Evolutionary conservation across 2,329 filamentous ascomycete species (phyloP).

Genomic region (Talaromyces marneffei): DNA sequence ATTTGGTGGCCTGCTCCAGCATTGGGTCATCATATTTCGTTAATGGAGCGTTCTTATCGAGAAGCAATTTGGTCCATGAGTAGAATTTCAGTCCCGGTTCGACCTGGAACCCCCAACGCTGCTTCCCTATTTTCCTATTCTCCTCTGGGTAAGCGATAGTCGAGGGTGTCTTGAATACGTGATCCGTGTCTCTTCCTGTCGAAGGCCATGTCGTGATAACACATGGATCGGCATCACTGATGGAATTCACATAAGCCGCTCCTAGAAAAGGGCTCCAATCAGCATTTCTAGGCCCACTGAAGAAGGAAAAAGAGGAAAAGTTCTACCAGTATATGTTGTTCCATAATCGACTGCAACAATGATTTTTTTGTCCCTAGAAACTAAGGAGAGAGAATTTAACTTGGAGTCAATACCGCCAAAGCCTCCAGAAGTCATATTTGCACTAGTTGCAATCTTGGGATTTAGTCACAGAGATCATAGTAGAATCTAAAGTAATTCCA

Average conservation of each 20-base stretch:
- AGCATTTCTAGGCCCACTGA: background rate
- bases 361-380: background rate
- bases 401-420: background rate
- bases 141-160: constrained; percentile 21
- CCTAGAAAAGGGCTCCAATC: background rate
- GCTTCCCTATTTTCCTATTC: background rate
- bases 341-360: constrained; percentile 21
- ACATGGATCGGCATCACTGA: constrained; percentile 10
- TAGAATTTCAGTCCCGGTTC: constrained; percentile 20
- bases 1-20: constrained; percentile 8
- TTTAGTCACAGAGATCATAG: background rate
- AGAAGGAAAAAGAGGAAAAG: background rate
- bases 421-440: background rate
- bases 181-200: constrained; percentile 12
- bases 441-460: background rate
- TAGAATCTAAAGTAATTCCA: background rate
- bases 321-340: constrained; percentile 19
- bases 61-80: constrained; percentile 27
- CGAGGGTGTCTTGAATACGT: constrained; percentile 22
- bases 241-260: constrained; percentile 18
- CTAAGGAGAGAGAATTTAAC: background rate
- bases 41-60: constrained; percentile 18
- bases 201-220: constrained; percentile 20
- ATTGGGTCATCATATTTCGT: constrained; percentile 21
- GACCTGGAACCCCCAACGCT: constrained; percentile 24